Conservation (phyloP, 208 protist species). For the Leishmania braziliensis region DNA sequence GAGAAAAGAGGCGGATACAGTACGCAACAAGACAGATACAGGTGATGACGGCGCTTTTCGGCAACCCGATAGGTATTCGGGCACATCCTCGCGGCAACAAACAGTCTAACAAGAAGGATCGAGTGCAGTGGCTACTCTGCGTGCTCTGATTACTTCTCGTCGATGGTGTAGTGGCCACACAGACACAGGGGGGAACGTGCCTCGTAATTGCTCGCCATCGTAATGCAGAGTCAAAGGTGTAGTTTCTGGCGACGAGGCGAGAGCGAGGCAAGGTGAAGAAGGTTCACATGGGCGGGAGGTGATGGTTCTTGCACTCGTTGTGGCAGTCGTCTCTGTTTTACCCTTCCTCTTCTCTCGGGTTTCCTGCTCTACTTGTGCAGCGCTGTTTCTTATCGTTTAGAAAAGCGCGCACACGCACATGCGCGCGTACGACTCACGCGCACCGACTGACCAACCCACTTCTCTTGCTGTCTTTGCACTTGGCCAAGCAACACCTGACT, state of each 20-base stretch:
- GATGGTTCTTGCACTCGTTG: background rate
- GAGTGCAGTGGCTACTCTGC: too few relatives aligned
- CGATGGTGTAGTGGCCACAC: background rate
- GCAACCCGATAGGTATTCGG: too few relatives aligned
- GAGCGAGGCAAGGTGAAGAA: background rate
- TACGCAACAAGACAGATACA: too few relatives aligned
- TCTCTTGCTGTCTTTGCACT: background rate
- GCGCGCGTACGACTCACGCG: background rate
- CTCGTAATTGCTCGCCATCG: background rate
- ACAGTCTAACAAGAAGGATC: too few relatives aligned
- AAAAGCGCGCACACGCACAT: too few relatives aligned
- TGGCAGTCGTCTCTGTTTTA: background rate
- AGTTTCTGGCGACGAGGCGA: background rate
- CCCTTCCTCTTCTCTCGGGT: background rate
- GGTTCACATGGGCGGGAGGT: too few relatives aligned
- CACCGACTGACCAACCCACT: background rate
- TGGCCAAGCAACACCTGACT: background rate
- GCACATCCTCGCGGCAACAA: too few relatives aligned
- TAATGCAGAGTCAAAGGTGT: background rate
- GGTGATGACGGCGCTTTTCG: too few relatives aligned
- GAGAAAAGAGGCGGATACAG: too few relatives aligned
- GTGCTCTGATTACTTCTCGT: background rate
- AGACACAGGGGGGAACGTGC: background rate
- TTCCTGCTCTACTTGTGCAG: background rate
- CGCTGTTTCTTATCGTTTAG: too few relatives aligned